phyloP scores from a whole-genome alignment of 164 flowering plant genomes.

The Sedum album region DNA sequence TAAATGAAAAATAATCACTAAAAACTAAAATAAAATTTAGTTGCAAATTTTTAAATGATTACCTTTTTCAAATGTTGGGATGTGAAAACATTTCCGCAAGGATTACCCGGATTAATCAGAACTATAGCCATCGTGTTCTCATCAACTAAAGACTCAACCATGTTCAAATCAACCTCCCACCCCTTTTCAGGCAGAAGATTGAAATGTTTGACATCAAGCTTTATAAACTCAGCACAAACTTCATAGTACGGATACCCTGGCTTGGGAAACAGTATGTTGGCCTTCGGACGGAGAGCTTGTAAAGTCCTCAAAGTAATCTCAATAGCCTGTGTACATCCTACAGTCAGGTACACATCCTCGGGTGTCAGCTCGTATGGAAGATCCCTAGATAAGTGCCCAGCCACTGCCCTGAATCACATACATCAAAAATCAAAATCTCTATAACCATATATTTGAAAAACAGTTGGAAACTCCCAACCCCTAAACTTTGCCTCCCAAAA shows the following conservation, averaged over 20 bases:
- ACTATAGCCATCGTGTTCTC: constrained; percentile 49
- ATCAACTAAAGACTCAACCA: constrained; percentile 38
- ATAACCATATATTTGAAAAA: background rate
- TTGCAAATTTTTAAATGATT: background rate
- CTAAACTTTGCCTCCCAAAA: background rate
- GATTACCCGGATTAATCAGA: constrained; percentile 48
- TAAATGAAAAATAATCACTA: background rate
- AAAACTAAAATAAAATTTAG: background rate
- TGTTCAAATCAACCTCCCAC: constrained; percentile 50
- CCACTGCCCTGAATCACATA: constrained; percentile 35
- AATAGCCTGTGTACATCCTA: constrained; percentile 37
- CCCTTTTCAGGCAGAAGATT: constrained; percentile 45
- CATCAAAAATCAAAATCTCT: background rate
- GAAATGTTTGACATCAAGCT: constrained; percentile 34
- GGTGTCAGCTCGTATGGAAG: constrained; percentile 29
- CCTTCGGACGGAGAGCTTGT: constrained; percentile 25
- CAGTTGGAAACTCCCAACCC: background rate
- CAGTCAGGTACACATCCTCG: constrained; percentile 34
- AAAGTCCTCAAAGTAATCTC: constrained; percentile 26
- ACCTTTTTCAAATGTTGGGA: constrained; percentile 37
- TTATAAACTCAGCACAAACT: constrained; percentile 15
- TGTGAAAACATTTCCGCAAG: constrained; percentile 44
- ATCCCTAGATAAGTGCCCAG: constrained; percentile 26
- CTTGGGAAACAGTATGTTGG: constrained; percentile 45
- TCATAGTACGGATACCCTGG: constrained; percentile 47